Conservation (phyloP, 225 moss, liverwort and hornwort genomes). For the Climacium dendroides region DNA sequence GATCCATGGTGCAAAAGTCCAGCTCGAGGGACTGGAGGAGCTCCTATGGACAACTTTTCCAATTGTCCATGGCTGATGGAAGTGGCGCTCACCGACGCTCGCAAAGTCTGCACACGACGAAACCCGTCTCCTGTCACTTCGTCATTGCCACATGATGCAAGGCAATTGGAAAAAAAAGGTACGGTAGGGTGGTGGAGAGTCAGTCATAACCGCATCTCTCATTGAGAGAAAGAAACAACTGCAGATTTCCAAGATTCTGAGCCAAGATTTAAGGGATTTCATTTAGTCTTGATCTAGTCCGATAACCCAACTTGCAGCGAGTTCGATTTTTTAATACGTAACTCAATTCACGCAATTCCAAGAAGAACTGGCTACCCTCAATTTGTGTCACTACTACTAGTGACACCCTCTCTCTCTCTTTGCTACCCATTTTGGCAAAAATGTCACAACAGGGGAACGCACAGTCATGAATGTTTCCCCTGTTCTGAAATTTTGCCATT, state of each 20-base stretch:
- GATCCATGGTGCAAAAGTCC: not conserved
- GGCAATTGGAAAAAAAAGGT: not conserved
- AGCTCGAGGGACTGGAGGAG: not conserved
- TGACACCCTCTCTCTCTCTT: not conserved
- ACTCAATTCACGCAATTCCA: not conserved
- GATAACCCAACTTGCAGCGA: not conserved
- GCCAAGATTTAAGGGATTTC: not conserved
- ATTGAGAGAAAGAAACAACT: too few relatives aligned
- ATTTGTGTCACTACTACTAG: not conserved
- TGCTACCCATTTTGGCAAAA: not conserved
- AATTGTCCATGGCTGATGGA: not conserved
- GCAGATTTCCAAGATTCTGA: not conserved
- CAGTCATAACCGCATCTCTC: not conserved
- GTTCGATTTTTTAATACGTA: not conserved
- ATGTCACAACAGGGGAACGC: not conserved
- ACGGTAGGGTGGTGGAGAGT: too few relatives aligned
- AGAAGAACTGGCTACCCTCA: not conserved
- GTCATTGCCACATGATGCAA: not conserved
- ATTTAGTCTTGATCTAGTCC: too few relatives aligned
- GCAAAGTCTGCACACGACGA: slow-evolving; percentile 4
- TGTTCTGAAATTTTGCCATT: not conserved
- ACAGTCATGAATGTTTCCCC: not conserved
- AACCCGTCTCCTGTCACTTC: not conserved
- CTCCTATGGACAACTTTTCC: not conserved
- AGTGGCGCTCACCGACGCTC: not conserved